These are phyloP conservation scores for Beauveria sp. DNA, from an alignment of 2,329 filamentous ascomycete genomes.

Conservation along the genomic window DNA sequence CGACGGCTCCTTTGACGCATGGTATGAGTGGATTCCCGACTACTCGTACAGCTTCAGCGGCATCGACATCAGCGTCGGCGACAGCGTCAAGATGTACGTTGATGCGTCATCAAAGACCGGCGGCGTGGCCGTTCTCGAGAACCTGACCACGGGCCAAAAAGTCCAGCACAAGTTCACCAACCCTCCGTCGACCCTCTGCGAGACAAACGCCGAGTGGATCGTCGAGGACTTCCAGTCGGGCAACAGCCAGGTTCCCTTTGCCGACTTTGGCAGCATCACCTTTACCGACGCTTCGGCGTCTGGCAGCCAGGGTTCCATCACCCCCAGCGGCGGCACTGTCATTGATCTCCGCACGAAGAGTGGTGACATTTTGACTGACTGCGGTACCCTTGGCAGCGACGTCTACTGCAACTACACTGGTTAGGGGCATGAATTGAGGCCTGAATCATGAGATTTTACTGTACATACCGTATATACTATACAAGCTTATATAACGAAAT, in stretches of 20 bases:
- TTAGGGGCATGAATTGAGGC: background rate
- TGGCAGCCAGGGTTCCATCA: constrained; percentile 21
- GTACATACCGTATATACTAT: background rate
- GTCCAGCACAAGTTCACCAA: constrained; percentile 40
- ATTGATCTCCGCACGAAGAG: background rate
- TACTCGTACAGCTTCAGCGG: constrained; percentile 28
- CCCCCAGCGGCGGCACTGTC: background rate
- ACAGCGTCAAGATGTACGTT: constrained; percentile 17
- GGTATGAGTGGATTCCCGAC: constrained; percentile 36
- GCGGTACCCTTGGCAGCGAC: background rate
- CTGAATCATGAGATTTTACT: fast-evolving
- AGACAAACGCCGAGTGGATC: constrained; percentile 53
- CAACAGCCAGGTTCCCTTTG: constrained; percentile 16
- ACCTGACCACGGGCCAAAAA: constrained; percentile 40
- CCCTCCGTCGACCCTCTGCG: constrained; percentile 27
- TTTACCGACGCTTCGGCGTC: constrained; percentile 6
- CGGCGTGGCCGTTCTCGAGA: constrained; percentile 25
- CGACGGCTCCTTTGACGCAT: constrained; percentile 26
- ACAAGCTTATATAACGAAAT: no score
- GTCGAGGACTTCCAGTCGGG: constrained; percentile 31
- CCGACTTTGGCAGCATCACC: constrained; percentile 9
- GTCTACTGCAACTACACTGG: constrained; percentile 8
- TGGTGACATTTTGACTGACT: background rate
- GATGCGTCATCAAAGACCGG: constrained; percentile 14
- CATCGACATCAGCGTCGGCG: constrained; percentile 17